Evolutionary conservation across 176 grass and related monocot genomes (phyloP), one percentile per base, ranked within the genome.

Genomic region (Aegilops speltoides): DNA sequence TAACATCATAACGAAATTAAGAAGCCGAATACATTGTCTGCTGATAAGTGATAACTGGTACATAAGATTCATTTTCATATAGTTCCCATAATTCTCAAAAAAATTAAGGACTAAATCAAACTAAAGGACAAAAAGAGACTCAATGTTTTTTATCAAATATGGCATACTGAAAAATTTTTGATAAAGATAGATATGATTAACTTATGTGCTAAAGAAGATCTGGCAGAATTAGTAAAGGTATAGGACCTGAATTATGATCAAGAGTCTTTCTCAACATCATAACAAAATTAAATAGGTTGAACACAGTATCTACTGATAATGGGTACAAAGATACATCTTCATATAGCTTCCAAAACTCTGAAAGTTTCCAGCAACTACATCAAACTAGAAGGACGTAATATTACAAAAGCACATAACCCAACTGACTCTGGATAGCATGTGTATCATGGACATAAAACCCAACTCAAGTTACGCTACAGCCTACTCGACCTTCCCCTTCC

Each of bases 401-500:
- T 48, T 40, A 70, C 73, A 57, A 29, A 24, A 68, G 61, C 26
- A 76, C 26, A 68, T 68, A 52, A 34, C 60, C 46, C 3, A 64
- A 57, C 69, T 82, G 31, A 41, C 63, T 46, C 78, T 76, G 23
- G 65, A 64, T 76, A 69, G 17, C 60, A 68, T 8, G 16, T 20
- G 29, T 10, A 38, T 11, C 82, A 75, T 38, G 70, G 29, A 67
- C 32, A 60, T 28, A 71, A 77, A 56, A 79, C 16, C 43, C 17
- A 41, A 73, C 37, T 54, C 22, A 72, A 73, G 52, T 54, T 69
- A 33, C n/a, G 10, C 13, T 66, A 89, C 64, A 57, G 67, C 67
- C 91, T 87, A 98, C 82, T 95, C 96, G 17, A 86, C 87, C 89
- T 98, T 98, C 20, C 93, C 91, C 83, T 91, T 93, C 23, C 64